Conservation (phyloP, 139 green algal genomes). For the Monoraphidium neglectum region DNA sequence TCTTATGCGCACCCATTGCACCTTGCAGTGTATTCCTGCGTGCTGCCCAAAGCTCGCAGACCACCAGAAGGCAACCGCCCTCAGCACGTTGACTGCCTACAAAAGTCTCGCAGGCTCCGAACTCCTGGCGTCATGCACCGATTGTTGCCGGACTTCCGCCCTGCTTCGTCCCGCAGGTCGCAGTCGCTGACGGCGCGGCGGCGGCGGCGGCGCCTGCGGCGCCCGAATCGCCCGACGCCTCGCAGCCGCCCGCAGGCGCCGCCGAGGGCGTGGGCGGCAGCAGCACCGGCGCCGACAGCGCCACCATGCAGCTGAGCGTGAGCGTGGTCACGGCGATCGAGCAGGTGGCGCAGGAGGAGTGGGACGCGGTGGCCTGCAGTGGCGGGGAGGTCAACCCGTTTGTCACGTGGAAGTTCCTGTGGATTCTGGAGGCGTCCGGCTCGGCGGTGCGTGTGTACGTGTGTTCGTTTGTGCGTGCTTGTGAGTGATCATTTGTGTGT, state of each 20-base stretch:
- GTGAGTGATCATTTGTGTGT: background rate
- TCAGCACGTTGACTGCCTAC: no score
- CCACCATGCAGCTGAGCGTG: conserved; percentile 7
- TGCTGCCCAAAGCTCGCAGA: no score
- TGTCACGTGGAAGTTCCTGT: conserved; percentile 67
- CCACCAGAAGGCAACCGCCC: no score
- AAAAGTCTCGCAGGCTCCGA: no score
- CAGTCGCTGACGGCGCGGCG: conserved; percentile 2
- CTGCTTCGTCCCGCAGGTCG: background rate
- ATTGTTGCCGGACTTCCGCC: background rate
- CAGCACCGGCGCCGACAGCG: background rate
- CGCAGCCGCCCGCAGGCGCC: background rate
- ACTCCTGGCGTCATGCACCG: conserved; percentile 12
- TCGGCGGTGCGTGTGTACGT: conserved; percentile 62
- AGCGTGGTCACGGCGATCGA: conserved; percentile 15
- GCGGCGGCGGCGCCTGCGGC: background rate
- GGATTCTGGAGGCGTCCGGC: conserved; percentile 61
- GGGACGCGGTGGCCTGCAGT: conserved; percentile 60
- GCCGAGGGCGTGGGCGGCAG: background rate
- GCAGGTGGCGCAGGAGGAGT: conserved; percentile 45
- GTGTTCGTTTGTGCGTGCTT: no score
- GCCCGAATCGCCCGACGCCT: background rate
- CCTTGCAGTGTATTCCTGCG: no score
- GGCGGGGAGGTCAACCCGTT: conserved; percentile 76
- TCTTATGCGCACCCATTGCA: no score